These are phyloP conservation scores for Crithidia brevicula DNA, from an alignment of 208 protist genomes.

Conservation along the genomic window DNA sequence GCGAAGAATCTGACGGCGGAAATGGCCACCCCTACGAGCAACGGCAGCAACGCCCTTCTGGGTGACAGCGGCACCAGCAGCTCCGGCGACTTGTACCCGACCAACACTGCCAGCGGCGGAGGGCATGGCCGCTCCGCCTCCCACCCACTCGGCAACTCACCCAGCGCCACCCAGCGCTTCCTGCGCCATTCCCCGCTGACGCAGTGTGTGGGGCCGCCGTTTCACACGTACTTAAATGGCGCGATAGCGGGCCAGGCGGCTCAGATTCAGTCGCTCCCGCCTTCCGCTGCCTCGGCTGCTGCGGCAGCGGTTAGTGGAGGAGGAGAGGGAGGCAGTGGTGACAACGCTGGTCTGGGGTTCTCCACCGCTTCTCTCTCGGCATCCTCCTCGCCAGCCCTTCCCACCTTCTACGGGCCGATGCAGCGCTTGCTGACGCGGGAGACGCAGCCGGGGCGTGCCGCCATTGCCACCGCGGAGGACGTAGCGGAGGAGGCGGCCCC, in stretches of 20 bases:
- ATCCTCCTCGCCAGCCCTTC: conserved; percentile 12
- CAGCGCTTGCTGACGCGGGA: conserved; percentile 24
- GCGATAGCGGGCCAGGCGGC: conserved; percentile 35
- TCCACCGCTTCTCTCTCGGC: conserved; percentile 11
- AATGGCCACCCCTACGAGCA: background rate
- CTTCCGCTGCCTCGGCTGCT: background rate
- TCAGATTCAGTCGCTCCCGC: conserved; percentile 18
- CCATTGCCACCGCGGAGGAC: background rate
- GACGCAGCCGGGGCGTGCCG: background rate
- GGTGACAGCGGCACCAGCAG: conserved; percentile 1
- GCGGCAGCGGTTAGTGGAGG: background rate
- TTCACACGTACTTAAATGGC: conserved; percentile 32
- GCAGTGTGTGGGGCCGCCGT: conserved; percentile 20
- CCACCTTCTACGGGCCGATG: conserved; percentile 23
- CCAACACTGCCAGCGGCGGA: conserved; percentile 9
- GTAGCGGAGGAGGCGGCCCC: background rate
- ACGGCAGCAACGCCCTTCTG: background rate
- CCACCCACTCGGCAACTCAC: background rate
- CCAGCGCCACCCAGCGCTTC: conserved; percentile 20
- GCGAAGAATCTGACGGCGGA: background rate
- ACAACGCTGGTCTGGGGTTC: background rate
- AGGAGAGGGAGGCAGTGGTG: background rate
- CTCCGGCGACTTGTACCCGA: background rate
- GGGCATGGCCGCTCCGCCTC: conserved; percentile 7
- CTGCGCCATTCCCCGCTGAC: conserved; percentile 29